A percentile compares a stretch with the other conserved stretches of the same genome.
phyloP scores from a whole-genome alignment of 2,329 filamentous ascomycete genomes.

The Microdochium nivale region DNA sequence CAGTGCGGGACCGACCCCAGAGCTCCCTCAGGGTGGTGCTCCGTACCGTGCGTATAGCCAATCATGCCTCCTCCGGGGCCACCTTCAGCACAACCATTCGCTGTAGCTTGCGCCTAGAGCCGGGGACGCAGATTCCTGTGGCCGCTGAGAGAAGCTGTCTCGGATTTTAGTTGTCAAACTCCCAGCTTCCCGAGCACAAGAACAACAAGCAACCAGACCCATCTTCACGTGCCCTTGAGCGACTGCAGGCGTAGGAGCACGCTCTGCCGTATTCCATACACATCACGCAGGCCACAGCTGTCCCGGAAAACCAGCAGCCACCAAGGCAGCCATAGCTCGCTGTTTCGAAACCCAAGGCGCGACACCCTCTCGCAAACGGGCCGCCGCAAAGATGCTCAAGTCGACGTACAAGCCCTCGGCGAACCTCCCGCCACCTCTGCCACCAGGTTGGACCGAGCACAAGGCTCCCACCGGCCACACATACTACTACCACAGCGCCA shows the following conservation, averaged over 20 bases:
- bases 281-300: no score
- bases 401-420: slow-evolving; percentile 62
- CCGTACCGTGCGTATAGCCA: not conserved
- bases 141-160: slow-evolving; percentile 1
- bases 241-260: no score
- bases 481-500: slow-evolving; percentile 80
- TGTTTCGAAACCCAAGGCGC: not conserved
- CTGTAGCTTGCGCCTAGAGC: no score
- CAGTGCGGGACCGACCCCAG: not conserved
- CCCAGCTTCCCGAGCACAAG: not conserved
- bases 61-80: not conserved
- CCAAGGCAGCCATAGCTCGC: no score
- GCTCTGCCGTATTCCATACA: no score
- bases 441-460: slow-evolving; percentile 86
- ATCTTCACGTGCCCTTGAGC: not conserved
- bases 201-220: not conserved
- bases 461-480: slow-evolving; percentile 78
- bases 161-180: slow-evolving; percentile 2
- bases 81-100: no score
- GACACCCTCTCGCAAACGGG: not conserved
- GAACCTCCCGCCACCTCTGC: slow-evolving; percentile 48
- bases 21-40: not conserved
- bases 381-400: slow-evolving; percentile 50
- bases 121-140: not conserved
- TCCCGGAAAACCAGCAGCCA: no score